These are phyloP conservation scores for Oryza glumipatula DNA, from an alignment of 176 grass and related monocot genomes.

Conservation along the genomic window DNA sequence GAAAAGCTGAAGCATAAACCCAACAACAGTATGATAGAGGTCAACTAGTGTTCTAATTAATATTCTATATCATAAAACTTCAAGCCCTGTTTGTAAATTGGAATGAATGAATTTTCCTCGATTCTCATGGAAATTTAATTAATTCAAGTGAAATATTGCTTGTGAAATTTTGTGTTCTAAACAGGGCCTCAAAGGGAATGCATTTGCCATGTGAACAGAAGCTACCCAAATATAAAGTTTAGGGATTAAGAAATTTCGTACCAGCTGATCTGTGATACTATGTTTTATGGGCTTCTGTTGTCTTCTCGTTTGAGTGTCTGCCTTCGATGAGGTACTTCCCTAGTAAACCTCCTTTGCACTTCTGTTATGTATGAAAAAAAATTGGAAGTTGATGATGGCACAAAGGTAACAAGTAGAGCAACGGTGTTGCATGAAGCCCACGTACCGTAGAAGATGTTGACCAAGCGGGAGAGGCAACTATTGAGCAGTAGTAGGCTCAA, in stretches of 20 bases:
- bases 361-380: neutral
- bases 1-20: too few relatives aligned
- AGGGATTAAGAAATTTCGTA: neutral
- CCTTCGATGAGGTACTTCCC: neutral
- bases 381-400: neutral
- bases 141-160: neutral
- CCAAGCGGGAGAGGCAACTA: neutral
- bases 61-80: too few relatives aligned
- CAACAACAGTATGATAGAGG: too few relatives aligned
- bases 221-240: neutral
- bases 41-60: too few relatives aligned
- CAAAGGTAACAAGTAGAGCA: neutral
- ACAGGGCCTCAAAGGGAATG: neutral
- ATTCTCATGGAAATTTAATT: neutral
- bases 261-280: neutral
- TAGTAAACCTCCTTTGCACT: neutral
- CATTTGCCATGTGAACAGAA: neutral
- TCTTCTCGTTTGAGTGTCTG: neutral
- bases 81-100: too few relatives aligned
- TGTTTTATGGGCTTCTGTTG: neutral
- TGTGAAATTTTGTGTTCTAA: neutral
- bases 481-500: neutral
- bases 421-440: neutral
- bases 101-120: too few relatives aligned
- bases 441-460: neutral